Evolutionary conservation across 495 filamentous ascomycete species (phyloP).

Genomic region (Zalerion maritima): DNA sequence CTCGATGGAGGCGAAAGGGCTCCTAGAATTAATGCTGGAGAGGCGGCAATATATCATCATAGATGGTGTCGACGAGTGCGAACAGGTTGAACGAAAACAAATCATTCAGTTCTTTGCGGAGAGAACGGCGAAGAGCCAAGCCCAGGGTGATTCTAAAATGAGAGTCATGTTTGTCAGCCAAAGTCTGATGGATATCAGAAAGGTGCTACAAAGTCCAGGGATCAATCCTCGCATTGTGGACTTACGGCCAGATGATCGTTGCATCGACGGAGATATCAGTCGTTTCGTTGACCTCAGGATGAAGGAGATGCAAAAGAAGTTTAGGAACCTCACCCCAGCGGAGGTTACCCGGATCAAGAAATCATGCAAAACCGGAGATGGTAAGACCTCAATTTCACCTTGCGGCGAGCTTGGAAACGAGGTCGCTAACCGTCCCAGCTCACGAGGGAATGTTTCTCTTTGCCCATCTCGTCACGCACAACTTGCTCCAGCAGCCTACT

Average conservation of each 20-base stretch:
- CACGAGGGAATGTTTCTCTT: constrained; percentile 36
- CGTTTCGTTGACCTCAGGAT: constrained; percentile 11
- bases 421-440: constrained; percentile 1
- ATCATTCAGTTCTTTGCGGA: constrained; percentile 14
- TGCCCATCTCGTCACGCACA: constrained; percentile 27
- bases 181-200: constrained; percentile 17
- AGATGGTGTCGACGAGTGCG: constrained; percentile 33
- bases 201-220: constrained; percentile 11
- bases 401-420: too few relatives aligned
- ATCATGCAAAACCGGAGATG: too few relatives aligned
- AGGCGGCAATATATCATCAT: constrained; percentile 22
- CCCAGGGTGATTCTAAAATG: constrained; percentile 13
- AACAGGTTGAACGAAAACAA: constrained; percentile 13
- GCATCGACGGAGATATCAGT: constrained; percentile 17
- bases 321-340: too few relatives aligned
- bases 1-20: constrained; percentile 11
- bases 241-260: constrained; percentile 10
- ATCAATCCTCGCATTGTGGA: too few relatives aligned
- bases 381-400: too few relatives aligned
- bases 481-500: constrained; percentile 21
- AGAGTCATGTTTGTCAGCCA: constrained; percentile 28
- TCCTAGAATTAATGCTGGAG: constrained; percentile 17
- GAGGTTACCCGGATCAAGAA: too few relatives aligned
- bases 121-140: constrained; percentile 12
- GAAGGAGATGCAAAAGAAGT: constrained; percentile 14